These are phyloP conservation scores for Fusarium pseudoanthophilum DNA, from an alignment of 2,329 filamentous ascomycete species.

Conservation along the genomic window DNA sequence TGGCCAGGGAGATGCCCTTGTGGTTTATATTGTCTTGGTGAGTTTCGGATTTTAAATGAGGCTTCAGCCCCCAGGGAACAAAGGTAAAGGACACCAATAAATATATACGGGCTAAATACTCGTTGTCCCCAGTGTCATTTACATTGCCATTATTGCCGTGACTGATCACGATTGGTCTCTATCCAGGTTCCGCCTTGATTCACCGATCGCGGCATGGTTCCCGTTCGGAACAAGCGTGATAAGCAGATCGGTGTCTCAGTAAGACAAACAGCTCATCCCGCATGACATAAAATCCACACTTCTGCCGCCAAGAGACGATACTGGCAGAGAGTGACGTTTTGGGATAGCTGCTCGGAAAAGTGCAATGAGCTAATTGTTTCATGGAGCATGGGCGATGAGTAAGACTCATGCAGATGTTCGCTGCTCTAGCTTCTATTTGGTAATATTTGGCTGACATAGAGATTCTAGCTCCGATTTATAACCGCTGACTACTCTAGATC, in stretches of 20 bases:
- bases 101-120: too few relatives aligned
- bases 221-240: not conserved
- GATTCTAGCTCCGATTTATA: not conserved
- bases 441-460: not conserved
- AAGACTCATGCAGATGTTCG: not conserved
- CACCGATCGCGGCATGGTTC: not conserved
- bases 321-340: rapidly evolving
- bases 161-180: rapidly evolving
- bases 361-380: not conserved
- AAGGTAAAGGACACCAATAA: too few relatives aligned
- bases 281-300: not conserved
- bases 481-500: not conserved
- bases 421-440: not conserved
- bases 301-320: not conserved
- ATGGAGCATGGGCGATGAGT: not conserved
- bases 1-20: too few relatives aligned
- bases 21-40: not conserved
- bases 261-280: not conserved
- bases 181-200: rapidly evolving
- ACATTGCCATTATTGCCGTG: rapidly evolving
- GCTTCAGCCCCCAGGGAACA: too few relatives aligned
- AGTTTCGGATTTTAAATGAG: too few relatives aligned
- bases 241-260: not conserved
- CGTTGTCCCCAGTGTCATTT: too few relatives aligned
- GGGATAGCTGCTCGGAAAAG: too few relatives aligned